Conservation (phyloP, 2,329 filamentous ascomycete species). For the Leptographium procerum region DNA sequence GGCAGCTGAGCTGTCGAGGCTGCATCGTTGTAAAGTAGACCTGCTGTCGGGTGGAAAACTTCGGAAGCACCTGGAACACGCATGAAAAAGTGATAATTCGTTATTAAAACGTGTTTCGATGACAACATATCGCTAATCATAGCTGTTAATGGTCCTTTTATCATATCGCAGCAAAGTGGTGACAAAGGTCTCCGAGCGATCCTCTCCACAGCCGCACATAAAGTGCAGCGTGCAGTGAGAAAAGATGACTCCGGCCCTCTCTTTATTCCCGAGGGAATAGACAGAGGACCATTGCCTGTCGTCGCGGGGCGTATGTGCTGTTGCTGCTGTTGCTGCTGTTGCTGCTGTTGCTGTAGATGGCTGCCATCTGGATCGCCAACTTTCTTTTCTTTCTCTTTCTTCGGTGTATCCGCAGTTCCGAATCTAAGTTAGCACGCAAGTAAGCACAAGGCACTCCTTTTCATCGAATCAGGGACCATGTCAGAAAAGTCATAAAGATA, state of each 20-base stretch:
- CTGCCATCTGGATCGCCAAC: background rate
- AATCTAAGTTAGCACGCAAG: too few species aligned
- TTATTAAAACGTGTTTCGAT: too few species aligned
- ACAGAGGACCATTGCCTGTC: background rate
- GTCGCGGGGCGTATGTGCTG: background rate
- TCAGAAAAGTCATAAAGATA: background rate
- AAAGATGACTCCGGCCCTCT: conserved; percentile 22
- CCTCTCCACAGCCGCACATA: conserved; percentile 39
- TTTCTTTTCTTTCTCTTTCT: too few species aligned
- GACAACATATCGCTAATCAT: background rate
- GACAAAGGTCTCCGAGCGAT: conserved; percentile 4
- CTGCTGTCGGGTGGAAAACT: too few species aligned
- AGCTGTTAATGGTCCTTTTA: too few species aligned
- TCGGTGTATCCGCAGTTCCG: too few species aligned
- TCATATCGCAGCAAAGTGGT: background rate
- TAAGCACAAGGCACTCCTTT: too few species aligned
- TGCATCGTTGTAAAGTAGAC: too few species aligned
- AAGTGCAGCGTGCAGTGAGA: conserved; percentile 40
- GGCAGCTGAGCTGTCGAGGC: too few species aligned
- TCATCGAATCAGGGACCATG: too few species aligned
- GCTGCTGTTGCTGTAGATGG: background rate
- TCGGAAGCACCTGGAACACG: too few species aligned
- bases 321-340: background rate
- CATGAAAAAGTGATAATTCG: too few species aligned
- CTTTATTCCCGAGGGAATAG: background rate